phyloP scores from a whole-genome alignment of 2,329 filamentous ascomycete genomes.

The Botryosphaeria dothidea region DNA sequence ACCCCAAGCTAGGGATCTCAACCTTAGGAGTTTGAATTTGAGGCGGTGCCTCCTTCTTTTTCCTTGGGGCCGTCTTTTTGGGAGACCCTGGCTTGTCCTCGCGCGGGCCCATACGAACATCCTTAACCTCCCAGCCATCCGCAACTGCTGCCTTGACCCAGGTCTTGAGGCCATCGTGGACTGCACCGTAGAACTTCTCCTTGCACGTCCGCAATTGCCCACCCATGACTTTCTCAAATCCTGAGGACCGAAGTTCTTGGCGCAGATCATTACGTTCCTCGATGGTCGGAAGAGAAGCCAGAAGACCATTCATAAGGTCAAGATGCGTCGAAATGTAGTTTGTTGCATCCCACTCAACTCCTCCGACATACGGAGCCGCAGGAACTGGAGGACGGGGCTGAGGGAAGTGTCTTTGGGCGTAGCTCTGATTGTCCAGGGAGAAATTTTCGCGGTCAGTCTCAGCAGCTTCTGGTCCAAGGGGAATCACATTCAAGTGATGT shows the following conservation, averaged over 20 bases:
- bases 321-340: constrained; percentile 93
- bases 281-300: constrained; percentile 73
- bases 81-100: constrained; percentile 40
- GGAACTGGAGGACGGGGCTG: constrained; percentile 85
- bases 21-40: constrained; percentile 41
- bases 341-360: constrained; percentile 97
- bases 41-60: constrained; percentile 39
- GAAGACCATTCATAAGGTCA: constrained; percentile 86
- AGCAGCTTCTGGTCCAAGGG: constrained; percentile 50
- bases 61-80: constrained; percentile 22
- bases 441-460: constrained; percentile 18
- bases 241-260: constrained; percentile 75
- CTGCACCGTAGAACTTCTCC: constrained; percentile 92
- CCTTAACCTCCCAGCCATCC: constrained; percentile 82
- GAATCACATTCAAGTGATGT: constrained; percentile 86
- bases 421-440: constrained; percentile 30
- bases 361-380: constrained; percentile 92
- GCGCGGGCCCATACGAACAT: constrained; percentile 70
- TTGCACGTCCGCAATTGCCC: constrained; percentile 86
- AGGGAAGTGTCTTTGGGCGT: constrained; percentile 73
- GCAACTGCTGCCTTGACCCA: constrained; percentile 88
- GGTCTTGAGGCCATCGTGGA: constrained; percentile 84
- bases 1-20: constrained; percentile 27
- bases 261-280: constrained; percentile 76
- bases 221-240: constrained; percentile 89